Evolutionary conservation across 805 yeast genomes (phyloP), one percentile per base, ranked within the genome.

Genomic region (Candida corydali): DNA sequence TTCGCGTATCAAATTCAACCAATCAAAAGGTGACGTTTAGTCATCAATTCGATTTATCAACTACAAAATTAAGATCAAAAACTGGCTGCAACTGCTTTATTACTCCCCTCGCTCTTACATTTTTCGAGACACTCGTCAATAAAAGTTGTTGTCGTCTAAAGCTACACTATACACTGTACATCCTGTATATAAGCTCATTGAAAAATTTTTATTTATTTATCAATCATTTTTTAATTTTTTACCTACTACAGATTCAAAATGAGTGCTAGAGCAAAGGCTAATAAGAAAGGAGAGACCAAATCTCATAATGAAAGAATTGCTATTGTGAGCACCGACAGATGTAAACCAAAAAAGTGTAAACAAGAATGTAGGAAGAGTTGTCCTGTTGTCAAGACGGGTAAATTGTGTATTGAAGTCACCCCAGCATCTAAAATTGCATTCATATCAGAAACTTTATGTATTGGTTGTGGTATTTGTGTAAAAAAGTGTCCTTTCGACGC

Each of bases 401-500:
- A 89, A 61, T 76, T 89, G 44, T 93, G 98, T 81, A 93, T 93
- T 55, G 98, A 93, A 65, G 98, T 93, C 32, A 67, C 86, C 0
- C 96, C 98, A 44, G 75, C 81, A 15, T 78, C 85, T 43, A 93
- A 93, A 58, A 86, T 93, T 55, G 96, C 98, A 11, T 93, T 89
- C 61, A 86, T 93, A 41, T 86, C 96, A 12, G 98, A 93, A 61
- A 86, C 70, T 26, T 70, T 93, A 57, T 93, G 98, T 75, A 91
- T 93, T 52, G 98, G 98, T 61, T 93, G 98, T 75, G 98, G 98
- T 88, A 93, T 93, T 52, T 93, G 98, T 76, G 96, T 89, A 36
- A 93, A 93, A 65, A 93, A 88, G 61, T 93, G 98, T 68, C 98
- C 98, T 20, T 93, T 93, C 57, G 96, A 91, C 55, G 98, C 98